Percentiles rank a stretch among this genome's conserved stretches.
phyloP scores from a whole-genome alignment of 1,284 basidiomycete genomes.

The Ganoderma multipileum region DNA sequence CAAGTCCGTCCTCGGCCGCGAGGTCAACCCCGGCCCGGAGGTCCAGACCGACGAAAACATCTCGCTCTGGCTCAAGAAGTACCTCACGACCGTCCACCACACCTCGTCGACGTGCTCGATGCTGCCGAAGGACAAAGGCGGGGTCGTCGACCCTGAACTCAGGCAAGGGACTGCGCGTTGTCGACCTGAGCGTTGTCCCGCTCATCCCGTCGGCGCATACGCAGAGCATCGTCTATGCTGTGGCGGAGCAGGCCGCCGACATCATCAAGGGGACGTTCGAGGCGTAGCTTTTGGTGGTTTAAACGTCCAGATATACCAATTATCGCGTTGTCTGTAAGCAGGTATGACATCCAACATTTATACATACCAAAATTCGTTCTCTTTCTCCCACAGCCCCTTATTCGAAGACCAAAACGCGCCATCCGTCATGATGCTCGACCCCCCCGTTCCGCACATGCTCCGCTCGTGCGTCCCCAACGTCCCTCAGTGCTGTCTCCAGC shows the following conservation, averaged over 20 bases:
- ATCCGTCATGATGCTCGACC: too few species aligned
- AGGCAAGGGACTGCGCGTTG: slow-evolving; percentile 56
- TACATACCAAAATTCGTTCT: too few species aligned
- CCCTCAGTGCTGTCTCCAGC: too few species aligned
- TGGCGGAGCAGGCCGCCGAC: slow-evolving; percentile 22
- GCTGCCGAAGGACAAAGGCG: slow-evolving; percentile 33
- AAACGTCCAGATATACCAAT: too few species aligned
- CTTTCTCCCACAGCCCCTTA: too few species aligned
- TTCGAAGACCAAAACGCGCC: too few species aligned
- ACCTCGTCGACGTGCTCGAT: slow-evolving; percentile 39
- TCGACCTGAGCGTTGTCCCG: slow-evolving; percentile 57
- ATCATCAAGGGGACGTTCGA: slow-evolving; percentile 15
- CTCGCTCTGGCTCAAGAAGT: slow-evolving; percentile 18
- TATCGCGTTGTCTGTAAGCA: too few species aligned
- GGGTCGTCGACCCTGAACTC: slow-evolving; percentile 66
- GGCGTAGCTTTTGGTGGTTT: too few species aligned
- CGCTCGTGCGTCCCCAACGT: too few species aligned
- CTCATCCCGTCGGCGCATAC: slow-evolving; percentile 51
- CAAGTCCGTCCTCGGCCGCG: slow-evolving; percentile 42
- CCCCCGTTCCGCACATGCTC: too few species aligned
- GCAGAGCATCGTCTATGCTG: slow-evolving; percentile 18
- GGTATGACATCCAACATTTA: too few species aligned
- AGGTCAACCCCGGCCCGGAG: slow-evolving; percentile 45
- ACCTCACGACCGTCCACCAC: slow-evolving; percentile 18
- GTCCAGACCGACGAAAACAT: slow-evolving; percentile 28